A percentile compares a stretch with the other conserved stretches of the same genome.
Evolutionary conservation across 1,139 yeast genomes (phyloP).

Genomic region (Magnusiomyces ingens): DNA sequence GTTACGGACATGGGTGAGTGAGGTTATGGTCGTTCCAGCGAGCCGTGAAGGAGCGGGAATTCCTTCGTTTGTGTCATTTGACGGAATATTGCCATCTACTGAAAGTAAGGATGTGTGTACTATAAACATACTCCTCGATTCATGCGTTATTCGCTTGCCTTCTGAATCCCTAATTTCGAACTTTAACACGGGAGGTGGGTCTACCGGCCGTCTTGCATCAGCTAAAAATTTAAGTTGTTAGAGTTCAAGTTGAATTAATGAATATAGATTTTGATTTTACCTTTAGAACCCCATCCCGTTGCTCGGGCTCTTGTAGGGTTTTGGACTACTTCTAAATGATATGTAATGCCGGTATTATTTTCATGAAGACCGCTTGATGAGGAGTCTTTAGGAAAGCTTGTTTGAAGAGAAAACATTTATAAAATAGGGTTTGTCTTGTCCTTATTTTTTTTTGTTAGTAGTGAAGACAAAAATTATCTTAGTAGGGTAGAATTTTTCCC

Average conservation of each 20-base stretch:
- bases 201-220: constrained; percentile 32
- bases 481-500: not conserved
- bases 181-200: constrained; percentile 31
- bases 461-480: too few species aligned
- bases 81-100: constrained; percentile 11
- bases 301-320: constrained; percentile 32
- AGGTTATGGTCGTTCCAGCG: constrained; percentile 26
- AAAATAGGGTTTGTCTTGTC: too few species aligned
- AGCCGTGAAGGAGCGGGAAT: constrained; percentile 17
- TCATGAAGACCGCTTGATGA: not conserved
- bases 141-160: constrained; percentile 22
- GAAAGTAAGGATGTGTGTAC: constrained; percentile 29
- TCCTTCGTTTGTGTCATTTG: constrained; percentile 2
- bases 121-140: constrained; percentile 24
- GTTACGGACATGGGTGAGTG: constrained; percentile 24
- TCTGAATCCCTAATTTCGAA: constrained; percentile 20
- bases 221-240: constrained; percentile 16
- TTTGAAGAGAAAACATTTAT: too few species aligned
- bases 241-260: not conserved
- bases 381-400: not conserved
- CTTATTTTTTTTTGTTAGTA: too few species aligned
- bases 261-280: constrained; percentile 12
- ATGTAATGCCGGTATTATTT: constrained; percentile 3
- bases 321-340: constrained; percentile 22
- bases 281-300: constrained; percentile 31